Evolutionary conservation across 306 rosid genomes (phyloP), one percentile per base, ranked within the genome.

Genomic region (Adenanthera pavonina): DNA sequence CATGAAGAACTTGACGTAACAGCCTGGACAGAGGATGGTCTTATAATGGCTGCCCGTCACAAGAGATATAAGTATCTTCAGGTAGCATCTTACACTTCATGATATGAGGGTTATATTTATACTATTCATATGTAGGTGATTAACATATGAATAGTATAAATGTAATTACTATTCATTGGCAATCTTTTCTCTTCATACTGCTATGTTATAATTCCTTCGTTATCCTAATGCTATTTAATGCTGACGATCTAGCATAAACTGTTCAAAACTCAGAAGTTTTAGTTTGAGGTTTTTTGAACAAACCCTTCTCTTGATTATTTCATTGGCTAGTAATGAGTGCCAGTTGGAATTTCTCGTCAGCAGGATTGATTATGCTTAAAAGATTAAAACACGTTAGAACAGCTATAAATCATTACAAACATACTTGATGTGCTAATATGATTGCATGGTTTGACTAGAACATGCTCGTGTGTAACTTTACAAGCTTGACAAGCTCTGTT

Each of bases 1-100:
- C 59, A 82, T 66, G 90, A 91, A 13, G 97, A 92, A 78, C 97
- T 93, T 74, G 96, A 92, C 86, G 67, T 86, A 17, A 95, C 99
- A 7, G 99, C 98, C 68, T 93, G 99, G 98, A 89, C 97, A 38
- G 94, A 92, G 80, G 99, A 95, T 85, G 99, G 99, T 81, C 87
- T 95, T 67, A 76, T 95, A 87, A 95, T 95, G 99, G 97, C 98
- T 65, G 96, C 88, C 83, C 98, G 98, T 40, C 99, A 93, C 81
- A 95, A 81, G 94, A 90, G 81, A 82, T 93, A 92, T 84, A 88
- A 49, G 86, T 83, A 90, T 82, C n/a, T 92, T 2, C 97, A 90
- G 90, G 99, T 95, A 88, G 78, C 75, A 80, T 36, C 41, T 67
- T 62, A 44, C 53, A 84, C 78, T 41, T 57, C 71, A 35, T 53